A percentile compares a stretch with the other conserved stretches of the same genome.
Evolutionary conservation across 2,329 filamentous ascomycete genomes (phyloP).

Genomic region (Chrysoporthe austroafricana): DNA sequence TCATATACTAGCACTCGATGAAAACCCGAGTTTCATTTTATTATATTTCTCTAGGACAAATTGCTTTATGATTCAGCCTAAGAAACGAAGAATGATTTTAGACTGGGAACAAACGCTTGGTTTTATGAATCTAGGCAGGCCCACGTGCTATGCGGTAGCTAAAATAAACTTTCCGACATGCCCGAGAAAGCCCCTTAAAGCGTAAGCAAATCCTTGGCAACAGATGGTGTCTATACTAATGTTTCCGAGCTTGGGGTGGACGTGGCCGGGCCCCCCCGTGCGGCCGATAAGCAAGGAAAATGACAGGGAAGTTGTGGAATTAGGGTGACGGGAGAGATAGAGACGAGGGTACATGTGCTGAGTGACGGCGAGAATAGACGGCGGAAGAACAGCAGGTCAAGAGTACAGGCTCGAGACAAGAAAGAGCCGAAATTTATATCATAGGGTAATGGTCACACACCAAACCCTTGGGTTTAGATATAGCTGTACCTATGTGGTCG

Average conservation of each 20-base stretch:
- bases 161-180: neutral
- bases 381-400: too few species aligned
- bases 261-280: too few species aligned
- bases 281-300: too few species aligned
- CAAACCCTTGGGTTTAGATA: too few species aligned
- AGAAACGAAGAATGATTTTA: neutral
- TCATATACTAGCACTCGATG: neutral
- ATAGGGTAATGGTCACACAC: too few species aligned
- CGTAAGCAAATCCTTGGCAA: neutral
- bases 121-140: neutral
- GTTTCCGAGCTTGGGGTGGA: neutral
- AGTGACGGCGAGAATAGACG: too few species aligned
- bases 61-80: neutral
- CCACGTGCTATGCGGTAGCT: neutral
- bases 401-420: too few species aligned
- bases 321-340: too few species aligned
- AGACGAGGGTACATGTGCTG: too few species aligned
- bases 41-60: neutral
- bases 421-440: too few species aligned
- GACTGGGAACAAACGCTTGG: neutral
- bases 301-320: too few species aligned
- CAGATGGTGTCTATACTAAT: neutral
- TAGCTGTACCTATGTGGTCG: too few species aligned
- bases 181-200: neutral
- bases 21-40: neutral